Base-by-base conservation (phyloP, 1,284 basidiomycete genomes). In the Ustilago shanxiensis region DNA sequence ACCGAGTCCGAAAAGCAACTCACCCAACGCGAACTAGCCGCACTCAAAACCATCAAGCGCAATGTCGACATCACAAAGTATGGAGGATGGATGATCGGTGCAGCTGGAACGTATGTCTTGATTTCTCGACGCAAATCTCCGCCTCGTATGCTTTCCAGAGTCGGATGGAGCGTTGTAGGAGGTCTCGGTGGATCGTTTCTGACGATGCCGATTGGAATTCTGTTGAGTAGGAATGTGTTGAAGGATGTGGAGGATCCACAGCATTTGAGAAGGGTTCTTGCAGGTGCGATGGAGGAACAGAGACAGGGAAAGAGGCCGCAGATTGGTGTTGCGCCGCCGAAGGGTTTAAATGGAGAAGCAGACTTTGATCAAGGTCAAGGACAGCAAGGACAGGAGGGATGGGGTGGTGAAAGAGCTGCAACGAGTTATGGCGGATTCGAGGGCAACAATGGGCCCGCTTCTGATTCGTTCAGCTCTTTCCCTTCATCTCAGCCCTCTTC, bases 171-270 rank as follows among this genome's bases (percentile, higher is more conserved):
- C 41, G 55, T 78, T 3, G 59, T 78, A 2, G 76, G 72, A 18
- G 76, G 65, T 2, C 16, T 78, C 5, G 72, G 76, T 26, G 61
- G 72, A 2, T 63, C 58, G 1, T 72, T 78, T 29, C n/a, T 78
- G 2, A 64, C 55, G 28, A 71, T 78, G 65, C 76, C 76, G 1
- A 57, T 73, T 14, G 72, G 76, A 0, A 64, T 74, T 28, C 4
- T 74, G 51, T 33, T 68, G 20, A 75, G 72, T 47, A 49, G 51
- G 18, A 33, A 33, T 2, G 65, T 45, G 39, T 9, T 78, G 24
- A 56, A 61, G 57, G 55, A 68, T n/a, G 76, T 78, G 2, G 76
- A 78, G n/a, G 76, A 78, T 53, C 76, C 76, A 5, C 64, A 78
- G 56, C 76, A 78, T 55, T 33, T 78, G 56, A 51, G 67, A 5